Base-by-base conservation (phyloP, 2,329 filamentous ascomycete species). In the Sporothrix pallida region DNA sequence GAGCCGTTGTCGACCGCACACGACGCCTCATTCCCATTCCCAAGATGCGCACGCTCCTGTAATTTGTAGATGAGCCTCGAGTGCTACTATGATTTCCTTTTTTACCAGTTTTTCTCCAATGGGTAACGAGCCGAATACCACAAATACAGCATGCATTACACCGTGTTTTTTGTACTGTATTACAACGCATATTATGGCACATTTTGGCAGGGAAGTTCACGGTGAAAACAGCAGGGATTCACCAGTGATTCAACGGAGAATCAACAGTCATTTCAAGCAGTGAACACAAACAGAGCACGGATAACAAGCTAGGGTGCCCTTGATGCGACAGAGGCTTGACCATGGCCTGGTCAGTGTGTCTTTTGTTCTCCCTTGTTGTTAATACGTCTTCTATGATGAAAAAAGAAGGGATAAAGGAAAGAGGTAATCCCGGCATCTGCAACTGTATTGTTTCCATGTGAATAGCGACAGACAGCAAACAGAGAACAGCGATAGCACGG, bases 251-350 rank as follows among this genome's bases (percentile, higher is more conserved):
- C 3, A 37, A 37, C 31, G 31, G 31, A 3, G 31, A 37, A 5
- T 37, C 31, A 37, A 37, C 31, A 26, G 31, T 5, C 9, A 56
- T 23, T 56, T 12, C 20, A 12, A 8, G 17, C 13, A 62, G 58
- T 37, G 42, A 46, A 12, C 62, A 46, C 62, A 23, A 17, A 3
- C 31, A 37, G 7, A 37, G 31, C 31, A 37, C 31, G 31, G 9
- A 23, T 13, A n/a, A 44, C 23, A n/a, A 20, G 37, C 37, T 46
- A 52, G 63, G 44, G 44, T 68, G 48, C 26, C 15, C 26, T 56
- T 56, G 48, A 70, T 56, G 67, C 26, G 48, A 42, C 67, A 42
- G 67, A 42, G 67, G 65, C 65, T 31, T 48, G 63, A 50, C 56
- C 56, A 60, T 20, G 65, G 46, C 46, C 15, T 70, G 50, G 48